Evolutionary conservation across 2,329 filamentous ascomycete species (phyloP).

Genomic region (Furcasterigmium sp.): DNA sequence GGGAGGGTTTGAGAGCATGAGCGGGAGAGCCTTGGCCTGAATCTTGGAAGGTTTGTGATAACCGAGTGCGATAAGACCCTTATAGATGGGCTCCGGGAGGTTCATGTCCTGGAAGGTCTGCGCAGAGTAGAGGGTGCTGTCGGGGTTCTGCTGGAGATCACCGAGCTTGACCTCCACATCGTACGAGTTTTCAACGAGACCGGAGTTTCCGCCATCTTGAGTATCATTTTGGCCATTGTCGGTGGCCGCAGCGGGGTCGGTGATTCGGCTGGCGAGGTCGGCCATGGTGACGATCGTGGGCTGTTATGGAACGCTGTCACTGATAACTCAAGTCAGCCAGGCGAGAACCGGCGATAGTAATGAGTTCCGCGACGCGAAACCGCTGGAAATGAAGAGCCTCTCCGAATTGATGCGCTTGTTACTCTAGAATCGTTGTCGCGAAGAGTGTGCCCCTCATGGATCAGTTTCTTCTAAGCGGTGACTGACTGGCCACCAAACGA

Average conservation of each 20-base stretch:
- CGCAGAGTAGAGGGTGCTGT: constrained; percentile 82
- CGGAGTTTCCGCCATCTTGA: constrained; percentile 27
- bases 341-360: too few species aligned
- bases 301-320: constrained; percentile 10
- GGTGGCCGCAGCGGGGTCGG: constrained; percentile 31
- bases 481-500: too few species aligned
- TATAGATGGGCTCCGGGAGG: constrained; percentile 63
- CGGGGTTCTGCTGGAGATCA: constrained; percentile 79
- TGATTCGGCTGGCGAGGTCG: constrained; percentile 47
- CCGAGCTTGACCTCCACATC: constrained; percentile 91
- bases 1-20: constrained; percentile 82
- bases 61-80: constrained; percentile 74
- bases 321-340: too few species aligned
- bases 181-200: constrained; percentile 67
- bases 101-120: constrained; percentile 80
- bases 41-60: constrained; percentile 97
- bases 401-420: not conserved
- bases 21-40: constrained; percentile 86
- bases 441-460: too few species aligned
- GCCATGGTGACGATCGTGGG: constrained; percentile 28
- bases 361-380: too few species aligned
- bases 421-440: not conserved
- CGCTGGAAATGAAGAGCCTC: not conserved
- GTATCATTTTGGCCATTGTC: constrained; percentile 27
- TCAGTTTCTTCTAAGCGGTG: too few species aligned